Evolutionary conservation across 805 yeast species (phyloP).

Genomic region (Danielia oregonensis): DNA sequence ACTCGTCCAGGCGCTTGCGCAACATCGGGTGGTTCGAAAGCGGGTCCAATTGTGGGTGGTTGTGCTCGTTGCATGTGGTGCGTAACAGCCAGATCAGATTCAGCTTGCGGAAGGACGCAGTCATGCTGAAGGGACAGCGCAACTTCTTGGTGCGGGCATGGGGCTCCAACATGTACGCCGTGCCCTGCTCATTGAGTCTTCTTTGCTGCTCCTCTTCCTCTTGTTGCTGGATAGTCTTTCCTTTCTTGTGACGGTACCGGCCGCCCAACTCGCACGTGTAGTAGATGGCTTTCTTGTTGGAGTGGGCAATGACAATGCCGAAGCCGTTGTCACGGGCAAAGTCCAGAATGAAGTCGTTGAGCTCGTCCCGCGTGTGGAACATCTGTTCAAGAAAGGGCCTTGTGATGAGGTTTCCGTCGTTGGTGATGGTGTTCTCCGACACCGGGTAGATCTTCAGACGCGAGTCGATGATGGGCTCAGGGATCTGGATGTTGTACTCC

Average conservation of each 20-base stretch:
- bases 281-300: conserved; percentile 55
- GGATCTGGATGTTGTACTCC: conserved; percentile 44
- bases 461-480: conserved; percentile 42
- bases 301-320: conserved; percentile 58
- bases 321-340: conserved; percentile 56
- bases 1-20: conserved; percentile 50
- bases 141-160: conserved; percentile 48
- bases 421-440: conserved; percentile 42
- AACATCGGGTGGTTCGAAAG: conserved; percentile 54
- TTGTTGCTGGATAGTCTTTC: conserved; percentile 19
- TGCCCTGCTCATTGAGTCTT: conserved; percentile 25
- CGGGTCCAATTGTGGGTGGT: conserved; percentile 57
- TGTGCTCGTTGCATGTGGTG: conserved; percentile 54
- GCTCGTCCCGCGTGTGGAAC: conserved; percentile 46
- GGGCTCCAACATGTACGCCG: conserved; percentile 36
- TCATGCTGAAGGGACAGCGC: conserved; percentile 57
- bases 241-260: conserved; percentile 48
- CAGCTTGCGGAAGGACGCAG: conserved; percentile 49
- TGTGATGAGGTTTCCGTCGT: conserved; percentile 49
- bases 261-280: conserved; percentile 60
- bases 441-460: conserved; percentile 43
- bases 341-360: conserved; percentile 52
- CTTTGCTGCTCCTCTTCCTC: conserved; percentile 19
- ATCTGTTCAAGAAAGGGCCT: conserved; percentile 52
- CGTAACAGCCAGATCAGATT: conserved; percentile 49